A percentile compares a stretch with the other conserved stretches of the same genome.
Conservation (phyloP, 176 grass and related monocot genomes). For the Raddia distichophylla region DNA sequence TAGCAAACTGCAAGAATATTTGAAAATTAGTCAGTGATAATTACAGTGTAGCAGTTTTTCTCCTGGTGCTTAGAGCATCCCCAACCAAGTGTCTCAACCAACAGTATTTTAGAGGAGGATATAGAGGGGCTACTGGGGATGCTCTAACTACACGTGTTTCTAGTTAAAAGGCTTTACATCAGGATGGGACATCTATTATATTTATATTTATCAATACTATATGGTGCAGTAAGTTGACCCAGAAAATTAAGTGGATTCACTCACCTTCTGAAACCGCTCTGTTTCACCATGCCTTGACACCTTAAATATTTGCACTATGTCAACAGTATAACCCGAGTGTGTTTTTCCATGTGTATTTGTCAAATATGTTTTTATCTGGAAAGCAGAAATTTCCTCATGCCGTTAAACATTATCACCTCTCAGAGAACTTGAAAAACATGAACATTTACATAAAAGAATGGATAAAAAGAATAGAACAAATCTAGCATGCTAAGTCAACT, state of each 20-base stretch:
- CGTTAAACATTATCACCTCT: background rate
- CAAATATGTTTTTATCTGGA: conserved; percentile 88
- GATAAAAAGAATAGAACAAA: conserved; percentile 7
- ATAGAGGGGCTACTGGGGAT: too few relatives aligned
- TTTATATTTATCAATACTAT: too few relatives aligned
- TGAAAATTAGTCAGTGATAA: conserved; percentile 15
- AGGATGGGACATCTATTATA: too few relatives aligned
- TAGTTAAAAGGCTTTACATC: too few relatives aligned
- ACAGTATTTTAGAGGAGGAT: too few relatives aligned
- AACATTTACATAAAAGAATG: conserved; percentile 9
- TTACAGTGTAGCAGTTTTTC: conserved; percentile 16
- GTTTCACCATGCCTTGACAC: conserved; percentile 75
- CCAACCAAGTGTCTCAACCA: too few relatives aligned
- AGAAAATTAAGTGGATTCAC: conserved; percentile 26
- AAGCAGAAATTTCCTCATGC: conserved; percentile 12
- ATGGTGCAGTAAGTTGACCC: too few relatives aligned
- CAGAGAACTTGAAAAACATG: conserved; percentile 15
- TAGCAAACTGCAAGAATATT: conserved; percentile 63
- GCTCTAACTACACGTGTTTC: too few relatives aligned
- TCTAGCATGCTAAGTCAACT: conserved; percentile 5
- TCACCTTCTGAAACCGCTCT: conserved; percentile 75
- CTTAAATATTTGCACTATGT: conserved; percentile 89
- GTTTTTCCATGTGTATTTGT: conserved; percentile 84
- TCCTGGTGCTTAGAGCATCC: background rate
- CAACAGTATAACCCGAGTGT: conserved; percentile 74